These are phyloP conservation scores for Phylloporus sp. DNA, from an alignment of 1,284 basidiomycete genomes.

Conservation along the genomic window DNA sequence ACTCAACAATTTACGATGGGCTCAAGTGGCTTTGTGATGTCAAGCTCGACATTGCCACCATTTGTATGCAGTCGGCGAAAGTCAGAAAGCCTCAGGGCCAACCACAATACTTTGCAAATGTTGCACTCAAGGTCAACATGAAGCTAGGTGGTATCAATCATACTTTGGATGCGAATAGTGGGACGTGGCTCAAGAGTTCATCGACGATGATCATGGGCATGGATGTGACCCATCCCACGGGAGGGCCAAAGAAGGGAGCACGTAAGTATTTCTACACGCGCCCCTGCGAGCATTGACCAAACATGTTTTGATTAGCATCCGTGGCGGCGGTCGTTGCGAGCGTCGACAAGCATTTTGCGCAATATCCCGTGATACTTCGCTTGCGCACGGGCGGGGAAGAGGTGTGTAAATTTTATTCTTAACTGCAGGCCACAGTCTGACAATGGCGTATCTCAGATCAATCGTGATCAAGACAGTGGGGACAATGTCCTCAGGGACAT, in stretches of 20 bases:
- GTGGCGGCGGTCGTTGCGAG: constrained; percentile 80
- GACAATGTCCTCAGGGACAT: constrained; percentile 51
- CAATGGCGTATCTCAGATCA: constrained; percentile 51
- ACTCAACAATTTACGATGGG: constrained; percentile 71
- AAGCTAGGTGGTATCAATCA: constrained; percentile 83
- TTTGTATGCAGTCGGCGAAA: constrained; percentile 70
- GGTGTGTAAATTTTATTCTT: constrained; percentile 43
- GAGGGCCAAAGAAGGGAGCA: constrained; percentile 54
- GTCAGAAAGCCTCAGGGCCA: constrained; percentile 51
- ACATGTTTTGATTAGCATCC: constrained; percentile 46
- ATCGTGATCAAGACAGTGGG: constrained; percentile 52
- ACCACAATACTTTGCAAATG: constrained; percentile 41
- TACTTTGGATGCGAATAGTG: constrained; percentile 52
- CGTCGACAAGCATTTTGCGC: constrained; percentile 64
- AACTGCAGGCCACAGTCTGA: background rate
- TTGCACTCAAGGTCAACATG: constrained; percentile 64
- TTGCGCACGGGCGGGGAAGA: constrained; percentile 69
- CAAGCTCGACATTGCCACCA: constrained; percentile 63
- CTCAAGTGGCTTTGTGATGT: constrained; percentile 74
- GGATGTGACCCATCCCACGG: constrained; percentile 76
- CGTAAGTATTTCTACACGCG: constrained; percentile 33
- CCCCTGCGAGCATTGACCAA: background rate
- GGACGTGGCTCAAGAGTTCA: constrained; percentile 56
- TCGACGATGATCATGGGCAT: constrained; percentile 83
- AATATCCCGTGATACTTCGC: constrained; percentile 71